Conservation (phyloP, 768 basidiomycete genomes). For the Rhodocollybia butyracea region DNA sequence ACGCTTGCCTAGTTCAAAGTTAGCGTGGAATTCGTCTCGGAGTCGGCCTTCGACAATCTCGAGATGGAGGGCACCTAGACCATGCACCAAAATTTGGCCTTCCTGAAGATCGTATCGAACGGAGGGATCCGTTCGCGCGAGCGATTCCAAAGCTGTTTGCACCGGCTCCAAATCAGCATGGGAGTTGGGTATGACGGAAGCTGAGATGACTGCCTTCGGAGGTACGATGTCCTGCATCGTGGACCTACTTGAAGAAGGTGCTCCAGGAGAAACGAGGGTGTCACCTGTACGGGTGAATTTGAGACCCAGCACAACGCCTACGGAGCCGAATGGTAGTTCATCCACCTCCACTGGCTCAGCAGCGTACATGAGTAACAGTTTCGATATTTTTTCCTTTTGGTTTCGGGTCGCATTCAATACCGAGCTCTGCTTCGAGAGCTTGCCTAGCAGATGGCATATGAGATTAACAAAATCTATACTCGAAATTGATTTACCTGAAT, state of each 20-base stretch:
- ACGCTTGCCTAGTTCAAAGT: slow-evolving; percentile 73
- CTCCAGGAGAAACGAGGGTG: slow-evolving; percentile 62
- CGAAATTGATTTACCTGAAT: slow-evolving; percentile 60
- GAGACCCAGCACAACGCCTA: slow-evolving; percentile 82
- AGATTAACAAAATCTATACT: slow-evolving; percentile 4
- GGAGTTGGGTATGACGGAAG: slow-evolving; percentile 76
- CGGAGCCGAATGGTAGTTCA: slow-evolving; percentile 73
- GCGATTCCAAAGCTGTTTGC: slow-evolving; percentile 65
- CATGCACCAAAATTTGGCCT: slow-evolving; percentile 80
- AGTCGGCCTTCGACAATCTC: slow-evolving; percentile 85
- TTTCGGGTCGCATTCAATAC: slow-evolving; percentile 66
- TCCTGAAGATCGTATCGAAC: slow-evolving; percentile 77
- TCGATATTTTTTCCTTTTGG: slow-evolving; percentile 69
- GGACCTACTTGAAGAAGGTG: slow-evolving; percentile 32
- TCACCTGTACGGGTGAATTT: slow-evolving; percentile 86
- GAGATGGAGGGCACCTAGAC: slow-evolving; percentile 83
- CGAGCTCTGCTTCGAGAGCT: slow-evolving; percentile 56
- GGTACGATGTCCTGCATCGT: slow-evolving; percentile 64
- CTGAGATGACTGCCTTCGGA: slow-evolving; percentile 84
- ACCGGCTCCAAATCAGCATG: slow-evolving; percentile 77
- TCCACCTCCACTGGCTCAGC: slow-evolving; percentile 76
- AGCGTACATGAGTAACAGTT: slow-evolving; percentile 77
- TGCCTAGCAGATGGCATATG: slow-evolving; percentile 42
- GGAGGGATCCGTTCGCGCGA: slow-evolving; percentile 88
- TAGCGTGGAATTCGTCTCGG: slow-evolving; percentile 73